A percentile compares a stretch with the other conserved stretches of the same genome.
These are phyloP conservation scores for Lactarius hatsudake DNA, from an alignment of 768 basidiomycete genomes.

Conservation along the genomic window DNA sequence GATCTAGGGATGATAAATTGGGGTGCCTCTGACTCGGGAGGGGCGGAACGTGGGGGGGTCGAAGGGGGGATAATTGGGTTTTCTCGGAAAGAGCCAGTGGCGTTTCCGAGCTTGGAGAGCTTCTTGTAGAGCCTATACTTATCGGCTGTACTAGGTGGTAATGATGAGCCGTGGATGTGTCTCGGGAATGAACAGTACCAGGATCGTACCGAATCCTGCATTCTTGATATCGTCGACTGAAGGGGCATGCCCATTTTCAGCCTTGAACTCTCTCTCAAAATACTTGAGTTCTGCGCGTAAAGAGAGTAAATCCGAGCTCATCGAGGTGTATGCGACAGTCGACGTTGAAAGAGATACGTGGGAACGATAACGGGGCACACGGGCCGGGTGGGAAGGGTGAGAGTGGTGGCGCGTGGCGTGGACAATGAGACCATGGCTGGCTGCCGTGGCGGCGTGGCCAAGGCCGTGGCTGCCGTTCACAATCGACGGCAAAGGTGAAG, in stretches of 20 bases:
- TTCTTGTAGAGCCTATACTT: slow-evolving; percentile 84
- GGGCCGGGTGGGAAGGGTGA: not conserved
- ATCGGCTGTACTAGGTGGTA: slow-evolving; percentile 46
- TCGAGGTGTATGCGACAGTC: slow-evolving; percentile 27
- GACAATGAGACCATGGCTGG: not conserved
- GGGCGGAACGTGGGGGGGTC: slow-evolving; percentile 36
- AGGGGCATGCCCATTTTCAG: slow-evolving; percentile 53
- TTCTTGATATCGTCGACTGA: slow-evolving; percentile 69
- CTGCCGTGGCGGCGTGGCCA: not conserved
- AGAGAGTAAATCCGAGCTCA: slow-evolving; percentile 37
- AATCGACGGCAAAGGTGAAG: not conserved
- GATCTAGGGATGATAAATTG: slow-evolving; percentile 46
- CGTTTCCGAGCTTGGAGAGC: slow-evolving; percentile 49
- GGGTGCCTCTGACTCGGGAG: slow-evolving; percentile 33
- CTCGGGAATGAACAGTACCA: slow-evolving; percentile 6
- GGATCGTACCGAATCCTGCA: slow-evolving; percentile 57
- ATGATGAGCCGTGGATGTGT: slow-evolving; percentile 23
- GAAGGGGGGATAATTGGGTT: slow-evolving; percentile 33
- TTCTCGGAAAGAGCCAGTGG: slow-evolving; percentile 41
- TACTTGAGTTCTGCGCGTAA: slow-evolving; percentile 70
- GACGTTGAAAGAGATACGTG: slow-evolving; percentile 14
- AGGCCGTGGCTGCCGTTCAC: not conserved
- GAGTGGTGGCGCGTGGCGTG: not conserved
- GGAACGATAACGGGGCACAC: not conserved
- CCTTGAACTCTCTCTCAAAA: slow-evolving; percentile 72